Evolutionary conservation across 2,329 filamentous ascomycete genomes (phyloP), one percentile per base, ranked within the genome.

Genomic region (Sphaerulina populicola): DNA sequence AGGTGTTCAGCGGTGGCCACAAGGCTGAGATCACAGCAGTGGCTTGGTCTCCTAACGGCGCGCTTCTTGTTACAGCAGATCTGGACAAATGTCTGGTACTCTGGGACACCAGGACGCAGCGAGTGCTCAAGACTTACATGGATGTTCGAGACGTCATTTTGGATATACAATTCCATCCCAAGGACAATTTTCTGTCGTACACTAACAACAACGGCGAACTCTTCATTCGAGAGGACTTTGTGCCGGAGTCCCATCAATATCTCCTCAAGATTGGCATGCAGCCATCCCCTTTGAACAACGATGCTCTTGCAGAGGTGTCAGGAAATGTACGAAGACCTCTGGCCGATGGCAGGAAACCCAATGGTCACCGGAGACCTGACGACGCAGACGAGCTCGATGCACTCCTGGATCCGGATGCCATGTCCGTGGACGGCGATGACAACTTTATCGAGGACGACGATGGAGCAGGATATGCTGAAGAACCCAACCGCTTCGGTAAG

Each of bases 391-490:
- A 87, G 37, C 74, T 94, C 2, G 88, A 93, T 66, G 88, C 89
- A 47, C 81, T 94, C n/a, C 76, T 95, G 2, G 82, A 78, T 15
- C 80, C 80, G 0, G 78, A 63, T 69, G 75, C 60, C 64, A 82
- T 71, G 74, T 72, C 72, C 10, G 76, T 78, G 39, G 78, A 77
- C 18, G 79, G 79, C 57, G 46, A 43, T 27, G 86, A 88, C 38
- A 88, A 88, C 57, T 98, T 97, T 66, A 87, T 98, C 1, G 82
- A 89, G 4, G 93, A 98, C 62, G 93, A 98, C 57, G 93, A 98
- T 64, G 90, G 90, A 9, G 91, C 89, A 31, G 93, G 91, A 38
- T 97, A 97, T 68, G 79, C 82, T 1, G 72, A 83, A 37, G 80
- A 75, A 7, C 72, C 82, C 14, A 86, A 83, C 56, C 69, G 69